Percentiles rank a stretch among this genome's conserved stretches.
Evolutionary conservation across 2,329 filamentous ascomycete species (phyloP).

Genomic region (Trematosphaeria pertusa): DNA sequence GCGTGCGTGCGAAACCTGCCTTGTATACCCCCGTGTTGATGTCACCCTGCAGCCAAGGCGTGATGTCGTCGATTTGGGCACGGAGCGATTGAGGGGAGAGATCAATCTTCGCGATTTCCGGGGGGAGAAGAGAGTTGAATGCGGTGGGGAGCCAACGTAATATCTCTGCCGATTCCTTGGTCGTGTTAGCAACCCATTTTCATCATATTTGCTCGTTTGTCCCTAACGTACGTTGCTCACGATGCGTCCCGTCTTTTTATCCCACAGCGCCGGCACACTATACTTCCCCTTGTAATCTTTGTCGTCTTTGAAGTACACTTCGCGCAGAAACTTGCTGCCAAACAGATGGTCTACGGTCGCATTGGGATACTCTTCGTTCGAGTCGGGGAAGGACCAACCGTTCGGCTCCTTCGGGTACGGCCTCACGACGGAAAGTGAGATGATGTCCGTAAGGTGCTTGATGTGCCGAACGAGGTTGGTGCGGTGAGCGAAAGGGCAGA

Average conservation of each 20-base stretch:
- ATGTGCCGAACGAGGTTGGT: slow-evolving; percentile 64
- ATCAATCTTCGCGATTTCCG: slow-evolving; percentile 51
- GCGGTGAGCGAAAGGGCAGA: slow-evolving; percentile 71
- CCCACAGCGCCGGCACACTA: slow-evolving; percentile 68
- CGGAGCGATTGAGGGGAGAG: slow-evolving; percentile 62
- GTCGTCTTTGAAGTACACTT: slow-evolving; percentile 69
- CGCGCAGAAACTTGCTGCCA: slow-evolving; percentile 64
- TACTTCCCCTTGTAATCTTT: slow-evolving; percentile 67
- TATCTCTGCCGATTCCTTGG: slow-evolving; percentile 62
- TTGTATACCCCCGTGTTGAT: slow-evolving; percentile 69
- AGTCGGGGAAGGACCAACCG: slow-evolving; percentile 66
- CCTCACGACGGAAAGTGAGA: slow-evolving; percentile 65
- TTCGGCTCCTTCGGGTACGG: slow-evolving; percentile 71
- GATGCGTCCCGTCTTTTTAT: slow-evolving; percentile 61
- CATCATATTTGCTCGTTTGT: neutral
- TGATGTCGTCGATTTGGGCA: slow-evolving; percentile 59
- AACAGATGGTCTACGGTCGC: slow-evolving; percentile 68
- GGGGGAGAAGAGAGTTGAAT: slow-evolving; percentile 59
- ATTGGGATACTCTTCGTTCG: slow-evolving; percentile 61
- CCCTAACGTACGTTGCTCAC: slow-evolving; percentile 61
- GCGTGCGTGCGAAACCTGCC: slow-evolving; percentile 64
- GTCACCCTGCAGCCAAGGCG: slow-evolving; percentile 62
- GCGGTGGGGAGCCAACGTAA: slow-evolving; percentile 64
- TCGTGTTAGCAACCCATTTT: neutral
- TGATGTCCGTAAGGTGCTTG: slow-evolving; percentile 62